These are phyloP conservation scores for Aspergillus fructus DNA, from an alignment of 2,329 filamentous ascomycete species.

Conservation along the genomic window DNA sequence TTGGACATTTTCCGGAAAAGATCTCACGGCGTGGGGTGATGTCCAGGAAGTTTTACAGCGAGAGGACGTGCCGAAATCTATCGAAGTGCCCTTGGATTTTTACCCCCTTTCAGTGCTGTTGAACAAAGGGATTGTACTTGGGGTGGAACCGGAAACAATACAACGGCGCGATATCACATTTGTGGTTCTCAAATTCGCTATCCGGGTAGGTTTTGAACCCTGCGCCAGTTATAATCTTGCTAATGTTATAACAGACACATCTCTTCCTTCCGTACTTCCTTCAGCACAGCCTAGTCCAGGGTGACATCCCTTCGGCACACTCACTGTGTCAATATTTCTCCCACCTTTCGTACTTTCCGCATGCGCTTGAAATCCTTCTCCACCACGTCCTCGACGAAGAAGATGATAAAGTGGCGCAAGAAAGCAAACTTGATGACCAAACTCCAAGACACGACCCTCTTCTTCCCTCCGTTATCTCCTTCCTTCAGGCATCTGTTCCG, in stretches of 20 bases:
- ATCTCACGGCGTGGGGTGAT: constrained; percentile 86
- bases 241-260: constrained; percentile 66
- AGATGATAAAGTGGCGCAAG: constrained; percentile 62
- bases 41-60: constrained; percentile 78
- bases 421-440: constrained; percentile 27
- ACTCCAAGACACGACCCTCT: constrained; percentile 32
- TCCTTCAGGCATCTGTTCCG: constrained; percentile 69
- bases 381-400: constrained; percentile 94
- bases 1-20: constrained; percentile 89
- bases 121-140: constrained; percentile 86
- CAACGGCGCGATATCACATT: constrained; percentile 90
- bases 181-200: constrained; percentile 82
- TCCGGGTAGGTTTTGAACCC: constrained; percentile 63
- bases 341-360: constrained; percentile 84
- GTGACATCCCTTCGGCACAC: constrained; percentile 76
- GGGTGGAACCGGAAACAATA: constrained; percentile 89
- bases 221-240: background rate
- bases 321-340: constrained; percentile 82
- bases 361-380: constrained; percentile 86
- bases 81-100: constrained; percentile 85
- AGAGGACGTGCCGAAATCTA: constrained; percentile 70
- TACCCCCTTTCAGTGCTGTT: constrained; percentile 86
- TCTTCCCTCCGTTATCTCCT: constrained; percentile 58
- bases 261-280: constrained; percentile 88
- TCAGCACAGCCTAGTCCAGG: constrained; percentile 72